These are phyloP conservation scores for Botrytis tulipae DNA, from an alignment of 2,329 filamentous ascomycete genomes.

Conservation along the genomic window DNA sequence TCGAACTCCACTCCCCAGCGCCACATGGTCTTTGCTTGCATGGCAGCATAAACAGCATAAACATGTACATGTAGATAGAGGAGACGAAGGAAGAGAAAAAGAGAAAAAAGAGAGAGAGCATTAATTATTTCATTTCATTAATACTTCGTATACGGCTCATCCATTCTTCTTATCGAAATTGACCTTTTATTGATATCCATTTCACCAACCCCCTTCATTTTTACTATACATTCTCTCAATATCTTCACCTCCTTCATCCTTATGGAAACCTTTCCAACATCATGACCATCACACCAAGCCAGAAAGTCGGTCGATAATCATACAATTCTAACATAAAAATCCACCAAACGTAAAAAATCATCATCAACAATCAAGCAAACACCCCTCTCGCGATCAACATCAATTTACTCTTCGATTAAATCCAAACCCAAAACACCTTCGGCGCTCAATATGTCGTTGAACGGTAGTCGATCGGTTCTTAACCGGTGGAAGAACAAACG, in stretches of 20 bases:
- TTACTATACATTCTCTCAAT: constrained; percentile 5
- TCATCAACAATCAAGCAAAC: not conserved
- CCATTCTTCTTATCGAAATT: constrained; percentile 6
- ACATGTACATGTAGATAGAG: constrained; percentile 9
- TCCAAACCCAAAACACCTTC: not conserved
- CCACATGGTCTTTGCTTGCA: constrained; percentile 23
- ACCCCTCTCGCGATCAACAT: not conserved
- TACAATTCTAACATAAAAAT: not conserved
- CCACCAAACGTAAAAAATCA: not conserved
- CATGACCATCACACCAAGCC: constrained; percentile 14
- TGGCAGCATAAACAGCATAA: constrained; percentile 9
- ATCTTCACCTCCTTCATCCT: constrained; percentile 11
- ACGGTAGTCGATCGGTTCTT: constrained; percentile 22
- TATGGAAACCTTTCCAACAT: constrained; percentile 14
- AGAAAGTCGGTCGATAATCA: constrained; percentile 9
- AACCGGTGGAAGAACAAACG: constrained; percentile 30
- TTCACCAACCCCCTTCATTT: constrained; percentile 20
- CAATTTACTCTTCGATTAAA: not conserved
- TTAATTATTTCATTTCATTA: constrained; percentile 16
- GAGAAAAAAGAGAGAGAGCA: not conserved
- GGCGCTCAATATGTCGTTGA: constrained; percentile 23
- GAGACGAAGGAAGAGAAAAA: not conserved
- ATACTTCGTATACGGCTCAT: not conserved
- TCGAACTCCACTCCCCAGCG: constrained; percentile 18
- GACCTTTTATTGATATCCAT: constrained; percentile 14